Base-by-base conservation (phyloP, 768 basidiomycete species). In the Auricularia sp. region DNA sequence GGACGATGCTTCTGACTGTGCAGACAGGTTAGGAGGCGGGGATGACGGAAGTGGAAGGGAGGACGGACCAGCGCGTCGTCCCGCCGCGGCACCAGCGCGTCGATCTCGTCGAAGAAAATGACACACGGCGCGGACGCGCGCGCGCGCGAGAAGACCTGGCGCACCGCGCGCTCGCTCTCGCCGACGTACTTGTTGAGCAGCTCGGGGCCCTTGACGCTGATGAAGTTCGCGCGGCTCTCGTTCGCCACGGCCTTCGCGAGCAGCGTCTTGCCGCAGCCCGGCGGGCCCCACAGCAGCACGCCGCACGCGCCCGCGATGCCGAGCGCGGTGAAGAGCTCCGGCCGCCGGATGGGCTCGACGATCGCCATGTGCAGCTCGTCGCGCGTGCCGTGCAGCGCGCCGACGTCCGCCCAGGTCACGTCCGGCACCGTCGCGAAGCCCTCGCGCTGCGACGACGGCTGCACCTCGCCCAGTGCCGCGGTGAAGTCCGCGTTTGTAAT, bases 151-250 rank as follows among this genome's bases (percentile, higher is more conserved):
- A 99, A 99, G 0, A 98, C 91, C 72, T 96, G 93, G 56, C 96
- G 78, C 0, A 99, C 93, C 0, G 96, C 96, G 33, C 92, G 79
- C 73, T 98, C 96, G 72, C 93, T 96, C 77, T 99, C 96, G 14
- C 96, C 95, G 0, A 98, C 95, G 69, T 98, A 98, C 92, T 99
- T 99, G 78, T 99, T 99, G 65, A 99, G 77, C 62, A 98, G 72
- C 71, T 99, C 97, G 0, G 97, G 97, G 0, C 97, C 97, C 71
- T 98, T 98, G 61, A 98, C 91, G 70, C 93, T 95, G 71, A 99
- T 98, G 70, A 99, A 98, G 75, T 94, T 98, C 12, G 97, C 97
- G 67, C 84, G 79, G 62, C 88, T 91, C 77, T 98, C 97, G 73
- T 94, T 98, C 8, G 97, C 97, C 3, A 98, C 96, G 0, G 96